Percentiles rank a stretch among this genome's conserved stretches.
These are phyloP conservation scores for Aureobasidium melanogenum DNA, from an alignment of 2,329 filamentous ascomycete genomes.

Conservation along the genomic window DNA sequence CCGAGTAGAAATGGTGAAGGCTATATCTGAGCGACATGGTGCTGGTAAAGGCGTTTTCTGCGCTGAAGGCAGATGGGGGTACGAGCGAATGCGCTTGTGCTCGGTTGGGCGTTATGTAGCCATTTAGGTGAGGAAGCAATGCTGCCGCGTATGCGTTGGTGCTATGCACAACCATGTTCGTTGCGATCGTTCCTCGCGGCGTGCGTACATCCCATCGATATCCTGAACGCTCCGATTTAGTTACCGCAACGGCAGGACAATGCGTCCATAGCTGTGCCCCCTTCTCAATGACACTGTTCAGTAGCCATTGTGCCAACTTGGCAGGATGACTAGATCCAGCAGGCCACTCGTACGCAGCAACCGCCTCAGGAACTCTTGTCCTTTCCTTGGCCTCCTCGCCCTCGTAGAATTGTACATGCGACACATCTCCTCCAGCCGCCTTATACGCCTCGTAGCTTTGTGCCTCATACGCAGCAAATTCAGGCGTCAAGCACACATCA, in stretches of 20 bases:
- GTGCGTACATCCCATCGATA: slow-evolving; percentile 28
- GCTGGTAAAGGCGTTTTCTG: slow-evolving; percentile 25
- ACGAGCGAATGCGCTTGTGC: slow-evolving; percentile 39
- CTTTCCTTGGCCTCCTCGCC: slow-evolving; percentile 31
- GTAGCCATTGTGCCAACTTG: slow-evolving; percentile 41
- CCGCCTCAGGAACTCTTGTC: slow-evolving; percentile 30
- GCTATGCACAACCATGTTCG: slow-evolving; percentile 30
- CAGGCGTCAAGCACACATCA: slow-evolving; percentile 40
- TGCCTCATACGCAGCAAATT: slow-evolving; percentile 38
- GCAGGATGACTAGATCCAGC: slow-evolving; percentile 42
- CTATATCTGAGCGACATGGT: slow-evolving; percentile 41
- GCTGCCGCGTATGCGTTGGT: slow-evolving; percentile 34
- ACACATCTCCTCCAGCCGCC: slow-evolving; percentile 36
- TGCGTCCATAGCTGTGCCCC: slow-evolving; percentile 37
- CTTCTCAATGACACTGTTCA: slow-evolving; percentile 28
- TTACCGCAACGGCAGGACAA: slow-evolving; percentile 28
- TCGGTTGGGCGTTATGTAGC: slow-evolving; percentile 34
- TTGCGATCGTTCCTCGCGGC: slow-evolving; percentile 24
- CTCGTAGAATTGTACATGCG: slow-evolving; percentile 32
- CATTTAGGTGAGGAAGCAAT: slow-evolving; percentile 28
- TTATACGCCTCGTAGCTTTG: slow-evolving; percentile 31
- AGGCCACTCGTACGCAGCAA: slow-evolving; percentile 44
- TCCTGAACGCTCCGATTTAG: slow-evolving; percentile 14
- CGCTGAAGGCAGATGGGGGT: slow-evolving; percentile 31
- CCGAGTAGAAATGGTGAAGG: slow-evolving; percentile 41